Percentiles rank a stretch among this genome's conserved stretches.
phyloP scores from a whole-genome alignment of 352 stramenopile genomes.

The Phytophthora cajani region DNA sequence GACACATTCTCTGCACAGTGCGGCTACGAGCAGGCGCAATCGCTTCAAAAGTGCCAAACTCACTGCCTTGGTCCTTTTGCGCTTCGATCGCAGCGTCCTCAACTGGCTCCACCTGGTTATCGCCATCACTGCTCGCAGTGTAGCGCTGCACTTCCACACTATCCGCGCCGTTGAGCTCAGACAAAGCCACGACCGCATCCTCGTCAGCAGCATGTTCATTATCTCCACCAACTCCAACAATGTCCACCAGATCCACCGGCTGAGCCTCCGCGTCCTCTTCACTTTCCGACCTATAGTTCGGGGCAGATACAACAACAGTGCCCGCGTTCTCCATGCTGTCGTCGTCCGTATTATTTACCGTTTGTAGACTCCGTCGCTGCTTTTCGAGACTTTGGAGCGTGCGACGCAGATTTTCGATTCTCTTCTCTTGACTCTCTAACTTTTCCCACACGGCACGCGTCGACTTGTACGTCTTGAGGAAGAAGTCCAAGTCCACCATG shows the following conservation, averaged over 20 bases:
- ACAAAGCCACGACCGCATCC: not conserved
- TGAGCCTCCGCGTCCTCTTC: not conserved
- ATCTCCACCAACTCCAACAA: not conserved
- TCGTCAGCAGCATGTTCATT: not conserved
- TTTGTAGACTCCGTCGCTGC: not conserved
- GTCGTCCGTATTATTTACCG: not conserved
- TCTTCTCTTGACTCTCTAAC: not conserved
- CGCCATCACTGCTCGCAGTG: not conserved
- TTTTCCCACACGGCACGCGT: not conserved
- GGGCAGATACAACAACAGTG: not conserved
- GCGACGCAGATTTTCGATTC: not conserved
- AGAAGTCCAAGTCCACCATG: conserved; percentile 9
- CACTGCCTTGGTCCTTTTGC: not conserved
- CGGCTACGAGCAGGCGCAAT: not conserved
- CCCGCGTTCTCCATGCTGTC: not conserved
- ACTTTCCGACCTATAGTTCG: not conserved
- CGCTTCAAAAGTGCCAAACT: not conserved
- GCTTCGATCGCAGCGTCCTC: not conserved
- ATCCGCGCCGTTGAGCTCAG: not conserved
- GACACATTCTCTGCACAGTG: not conserved
- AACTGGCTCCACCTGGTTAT: not conserved
- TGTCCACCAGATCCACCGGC: not conserved
- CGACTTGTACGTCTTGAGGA: conserved; percentile 5
- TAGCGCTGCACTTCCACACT: not conserved
- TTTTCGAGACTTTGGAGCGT: not conserved